Conservation (phyloP, 108 stramenopile species). For the Cyclotella baltica region DNA sequence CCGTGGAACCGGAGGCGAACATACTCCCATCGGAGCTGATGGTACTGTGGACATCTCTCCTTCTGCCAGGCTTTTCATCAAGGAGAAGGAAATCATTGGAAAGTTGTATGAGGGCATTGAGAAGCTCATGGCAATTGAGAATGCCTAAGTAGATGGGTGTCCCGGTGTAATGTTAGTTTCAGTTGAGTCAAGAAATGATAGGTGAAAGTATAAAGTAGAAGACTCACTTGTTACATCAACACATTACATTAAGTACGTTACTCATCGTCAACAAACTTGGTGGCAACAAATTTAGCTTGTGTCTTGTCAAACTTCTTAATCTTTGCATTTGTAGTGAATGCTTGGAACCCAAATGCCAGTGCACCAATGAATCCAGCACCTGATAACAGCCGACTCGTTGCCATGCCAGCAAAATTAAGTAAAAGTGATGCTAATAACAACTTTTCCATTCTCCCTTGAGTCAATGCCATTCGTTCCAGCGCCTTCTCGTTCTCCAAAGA, state of each 20-base stretch:
- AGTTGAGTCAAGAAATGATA: no score
- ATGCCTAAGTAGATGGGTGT: not conserved
- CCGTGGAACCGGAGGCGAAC: slow-evolving; percentile 73
- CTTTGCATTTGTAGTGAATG: slow-evolving; percentile 72
- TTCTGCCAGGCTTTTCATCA: slow-evolving; percentile 65
- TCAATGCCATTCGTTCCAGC: slow-evolving; percentile 85
- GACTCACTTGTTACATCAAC: no score
- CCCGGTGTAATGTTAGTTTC: not conserved
- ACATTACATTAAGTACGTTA: slow-evolving; percentile 18
- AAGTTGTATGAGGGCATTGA: slow-evolving; percentile 62
- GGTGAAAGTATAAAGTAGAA: no score
- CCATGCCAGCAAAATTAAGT: slow-evolving; percentile 78
- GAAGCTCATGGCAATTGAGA: slow-evolving; percentile 58
- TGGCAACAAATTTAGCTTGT: slow-evolving; percentile 63
- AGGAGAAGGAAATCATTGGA: slow-evolving; percentile 64
- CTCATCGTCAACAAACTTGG: slow-evolving; percentile 73
- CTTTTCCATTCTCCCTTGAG: slow-evolving; percentile 80
- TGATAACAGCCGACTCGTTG: slow-evolving; percentile 51
- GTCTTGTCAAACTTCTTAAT: slow-evolving; percentile 93
- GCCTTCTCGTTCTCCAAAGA: slow-evolving; percentile 94
- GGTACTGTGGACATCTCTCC: slow-evolving; percentile 76
- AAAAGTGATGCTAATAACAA: slow-evolving; percentile 73
- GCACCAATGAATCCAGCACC: slow-evolving; percentile 68
- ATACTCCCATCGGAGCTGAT: slow-evolving; percentile 70
- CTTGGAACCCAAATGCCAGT: slow-evolving; percentile 73